Base-by-base conservation (phyloP, 306 rosid species). In the Rosa persica region DNA sequence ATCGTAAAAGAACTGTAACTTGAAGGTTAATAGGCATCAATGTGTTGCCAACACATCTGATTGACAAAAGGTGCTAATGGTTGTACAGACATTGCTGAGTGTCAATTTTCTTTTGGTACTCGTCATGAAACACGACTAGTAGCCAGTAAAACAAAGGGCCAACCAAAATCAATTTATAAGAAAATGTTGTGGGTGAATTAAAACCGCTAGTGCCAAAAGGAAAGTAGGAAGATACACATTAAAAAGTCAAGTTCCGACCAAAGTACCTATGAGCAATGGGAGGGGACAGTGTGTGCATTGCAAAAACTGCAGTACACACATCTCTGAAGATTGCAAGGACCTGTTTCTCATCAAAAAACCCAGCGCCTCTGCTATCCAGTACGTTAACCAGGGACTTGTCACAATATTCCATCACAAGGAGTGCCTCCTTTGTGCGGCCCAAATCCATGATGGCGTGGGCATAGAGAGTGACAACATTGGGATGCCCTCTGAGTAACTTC, bases 241-340 rank as follows among this genome's bases (percentile, higher is more conserved):
- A 66, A 48, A 69, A 17, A 71, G 48, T 39, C 72, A 61, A 79
- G 70, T 15, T 23, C 67, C 40, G 70, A 46, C 80, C 52, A 75
- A 90, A 69, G 78, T 91, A 92, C 99, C 97, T 81, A 87, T 95
- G 99, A 74, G 98, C 99, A 92, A 95, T 81, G 46, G 98, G 97
- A 0, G 93, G 98, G 66, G 93, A 95, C 58, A 80, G 96, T 73
- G 96, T 91, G 86, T 95, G 99, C 98, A 95, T 93, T 16, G 99
- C 89, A 3, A 95, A 93, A 62, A 95, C 96, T 6, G 99, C 98
- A 83, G 90, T 95, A 68, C 97, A 93, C 19, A 89, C 91, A 57
- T 95, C 99, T 84, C 98, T 91, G 88, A 95, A 93, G 86, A 95
- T 91, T 67, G 81, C 58, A 76, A 95, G 89, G 70, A 89, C 87